Percentiles rank a stretch among this genome's conserved stretches.
phyloP scores from a whole-genome alignment of 2,329 filamentous ascomycete genomes.

The Didymella arachidicola region DNA sequence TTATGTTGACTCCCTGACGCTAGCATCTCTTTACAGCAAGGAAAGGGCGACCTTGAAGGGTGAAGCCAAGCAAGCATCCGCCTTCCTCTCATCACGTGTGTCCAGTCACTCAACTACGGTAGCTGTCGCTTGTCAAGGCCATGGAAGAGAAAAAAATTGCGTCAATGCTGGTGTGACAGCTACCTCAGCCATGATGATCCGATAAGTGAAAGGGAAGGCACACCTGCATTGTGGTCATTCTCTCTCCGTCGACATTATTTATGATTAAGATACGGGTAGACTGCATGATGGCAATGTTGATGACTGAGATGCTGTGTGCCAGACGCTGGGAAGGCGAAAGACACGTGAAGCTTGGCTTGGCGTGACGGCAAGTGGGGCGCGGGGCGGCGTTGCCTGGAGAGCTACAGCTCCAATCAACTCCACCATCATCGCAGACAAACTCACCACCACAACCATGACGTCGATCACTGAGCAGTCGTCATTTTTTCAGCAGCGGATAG shows the following conservation, averaged over 20 bases:
- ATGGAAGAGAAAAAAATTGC: not conserved
- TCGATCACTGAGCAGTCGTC: constrained; percentile 46
- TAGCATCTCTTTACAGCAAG: not conserved
- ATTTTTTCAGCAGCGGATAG: constrained; percentile 44
- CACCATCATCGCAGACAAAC: constrained; percentile 22
- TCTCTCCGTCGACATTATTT: not conserved
- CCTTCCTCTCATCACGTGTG: not conserved
- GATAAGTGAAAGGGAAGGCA: not conserved
- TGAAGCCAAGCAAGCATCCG: not conserved
- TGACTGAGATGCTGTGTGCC: not conserved
- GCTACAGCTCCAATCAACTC: constrained; percentile 22
- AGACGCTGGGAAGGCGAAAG: not conserved
- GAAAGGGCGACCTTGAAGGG: not conserved
- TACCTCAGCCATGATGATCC: not conserved
- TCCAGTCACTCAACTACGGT: not conserved
- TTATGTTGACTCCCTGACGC: not conserved
- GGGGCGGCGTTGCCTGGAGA: constrained; percentile 16
- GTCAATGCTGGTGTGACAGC: not conserved
- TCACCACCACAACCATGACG: constrained; percentile 39
- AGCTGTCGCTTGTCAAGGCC: not conserved
- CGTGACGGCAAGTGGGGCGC: constrained; percentile 11
- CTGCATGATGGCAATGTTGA: not conserved
- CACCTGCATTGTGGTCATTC: not conserved
- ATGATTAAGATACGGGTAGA: not conserved
- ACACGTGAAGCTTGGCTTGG: constrained; percentile 6